A percentile compares a stretch with the other conserved stretches of the same genome.
Conservation (phyloP, 108 stramenopile species). For the Craspedostauros australis region DNA sequence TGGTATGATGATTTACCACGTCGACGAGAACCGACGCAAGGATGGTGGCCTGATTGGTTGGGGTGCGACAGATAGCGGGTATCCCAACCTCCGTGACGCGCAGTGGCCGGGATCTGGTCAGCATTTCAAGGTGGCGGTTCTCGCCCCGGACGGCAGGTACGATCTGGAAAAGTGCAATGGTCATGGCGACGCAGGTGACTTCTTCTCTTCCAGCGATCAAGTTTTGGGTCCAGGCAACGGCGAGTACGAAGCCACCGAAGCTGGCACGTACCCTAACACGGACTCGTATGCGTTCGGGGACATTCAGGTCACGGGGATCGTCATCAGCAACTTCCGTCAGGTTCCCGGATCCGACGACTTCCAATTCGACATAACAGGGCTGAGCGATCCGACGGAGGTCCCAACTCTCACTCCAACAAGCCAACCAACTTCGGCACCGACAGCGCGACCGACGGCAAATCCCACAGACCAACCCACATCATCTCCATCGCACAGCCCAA, state of each 20-base stretch:
- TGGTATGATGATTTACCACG: conserved; percentile 53
- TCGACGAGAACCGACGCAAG: conserved; percentile 37
- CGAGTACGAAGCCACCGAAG: conserved; percentile 4
- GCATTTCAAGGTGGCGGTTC: conserved; percentile 68
- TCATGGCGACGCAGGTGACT: conserved; percentile 19
- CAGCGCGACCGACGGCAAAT: background rate
- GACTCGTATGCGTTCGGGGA: conserved; percentile 30
- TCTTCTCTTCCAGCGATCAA: conserved; percentile 11
- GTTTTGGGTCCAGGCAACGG: conserved; percentile 21
- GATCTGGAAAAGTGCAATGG: conserved; percentile 51
- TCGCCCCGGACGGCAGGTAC: conserved; percentile 68
- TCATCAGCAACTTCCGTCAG: conserved; percentile 10
- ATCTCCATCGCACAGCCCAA: no score
- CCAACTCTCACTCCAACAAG: background rate
- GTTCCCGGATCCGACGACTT: no score
- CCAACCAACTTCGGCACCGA: background rate
- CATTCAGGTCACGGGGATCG: conserved; percentile 18
- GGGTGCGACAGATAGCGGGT: conserved; percentile 40
- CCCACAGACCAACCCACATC: no score
- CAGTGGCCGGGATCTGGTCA: conserved; percentile 48
- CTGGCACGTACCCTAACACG: conserved; percentile 33
- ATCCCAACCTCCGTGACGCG: conserved; percentile 29
- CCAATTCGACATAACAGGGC: no score
- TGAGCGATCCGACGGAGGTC: no score
- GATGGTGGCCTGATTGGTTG: conserved; percentile 16